These are phyloP conservation scores for Agrocybe chaxingu DNA, from an alignment of 768 basidiomycete genomes.

Conservation along the genomic window DNA sequence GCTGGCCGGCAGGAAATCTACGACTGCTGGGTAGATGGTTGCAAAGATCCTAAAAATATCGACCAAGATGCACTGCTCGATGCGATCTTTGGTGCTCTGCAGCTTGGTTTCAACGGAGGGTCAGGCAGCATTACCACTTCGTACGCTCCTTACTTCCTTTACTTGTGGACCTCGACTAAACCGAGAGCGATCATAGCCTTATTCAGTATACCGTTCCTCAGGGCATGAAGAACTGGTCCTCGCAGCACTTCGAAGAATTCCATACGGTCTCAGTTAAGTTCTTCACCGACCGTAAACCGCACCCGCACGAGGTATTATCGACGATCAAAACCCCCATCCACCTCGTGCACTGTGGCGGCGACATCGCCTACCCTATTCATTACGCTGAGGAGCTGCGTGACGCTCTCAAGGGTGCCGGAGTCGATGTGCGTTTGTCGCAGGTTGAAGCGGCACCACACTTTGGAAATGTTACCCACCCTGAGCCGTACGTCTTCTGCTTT, in stretches of 20 bases:
- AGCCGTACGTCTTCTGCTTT: constrained; percentile 19
- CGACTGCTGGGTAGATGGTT: constrained; percentile 26
- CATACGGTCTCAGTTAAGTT: constrained; percentile 30
- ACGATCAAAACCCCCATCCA: constrained; percentile 27
- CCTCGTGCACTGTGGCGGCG: constrained; percentile 30
- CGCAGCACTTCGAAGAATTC: constrained; percentile 25
- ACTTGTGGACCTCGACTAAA: background rate
- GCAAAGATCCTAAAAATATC: constrained; percentile 14
- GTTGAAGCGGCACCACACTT: constrained; percentile 33
- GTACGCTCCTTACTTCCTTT: constrained; percentile 11
- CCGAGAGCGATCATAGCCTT: constrained; percentile 13
- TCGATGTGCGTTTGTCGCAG: constrained; percentile 22
- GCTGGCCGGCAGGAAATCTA: constrained; percentile 33
- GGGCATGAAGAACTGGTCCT: constrained; percentile 21
- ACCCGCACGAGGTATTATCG: constrained; percentile 17
- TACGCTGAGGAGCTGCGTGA: constrained; percentile 22
- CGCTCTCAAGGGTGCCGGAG: constrained; percentile 20
- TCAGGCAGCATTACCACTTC: constrained; percentile 18
- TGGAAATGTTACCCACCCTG: constrained; percentile 30
- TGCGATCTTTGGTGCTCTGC: constrained; percentile 25
- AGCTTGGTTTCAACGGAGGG: constrained; percentile 29
- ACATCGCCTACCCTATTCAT: constrained; percentile 32
- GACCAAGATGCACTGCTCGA: constrained; percentile 23
- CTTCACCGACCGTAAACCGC: constrained; percentile 23
- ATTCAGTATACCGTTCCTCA: constrained; percentile 19